phyloP scores from a whole-genome alignment of 768 basidiomycete species.

The Amanita polypyramis region DNA sequence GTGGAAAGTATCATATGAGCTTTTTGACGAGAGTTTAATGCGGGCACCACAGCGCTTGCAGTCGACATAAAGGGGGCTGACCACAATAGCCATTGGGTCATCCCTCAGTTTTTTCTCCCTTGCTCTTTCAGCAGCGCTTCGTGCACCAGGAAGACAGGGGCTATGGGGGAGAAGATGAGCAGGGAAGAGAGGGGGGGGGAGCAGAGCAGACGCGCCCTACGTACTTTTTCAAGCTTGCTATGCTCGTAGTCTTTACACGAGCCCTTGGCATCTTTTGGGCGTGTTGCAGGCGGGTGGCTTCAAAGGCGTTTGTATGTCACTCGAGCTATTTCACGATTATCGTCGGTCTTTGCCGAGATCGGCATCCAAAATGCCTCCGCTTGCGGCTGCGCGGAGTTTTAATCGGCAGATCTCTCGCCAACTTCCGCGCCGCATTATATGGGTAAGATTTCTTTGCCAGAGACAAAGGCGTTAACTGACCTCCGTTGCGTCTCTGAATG shows the following conservation, averaged over 20 bases:
- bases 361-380: constrained; percentile 1
- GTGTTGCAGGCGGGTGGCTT: constrained; percentile 7
- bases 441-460: too few relatives aligned
- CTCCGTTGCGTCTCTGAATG: not conserved
- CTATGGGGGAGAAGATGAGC: not conserved
- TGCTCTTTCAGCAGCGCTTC: constrained; percentile 31
- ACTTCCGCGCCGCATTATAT: too few relatives aligned
- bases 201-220: not conserved
- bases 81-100: constrained; percentile 42
- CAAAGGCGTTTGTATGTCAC: constrained; percentile 6
- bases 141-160: constrained; percentile 5
- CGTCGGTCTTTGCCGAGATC: constrained; percentile 7
- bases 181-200: not conserved
- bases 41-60: constrained; percentile 44
- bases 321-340: constrained; percentile 7
- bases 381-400: constrained; percentile 1
- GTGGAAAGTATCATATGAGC: constrained; percentile 54
- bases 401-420: constrained; percentile 3
- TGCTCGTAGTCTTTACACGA: not conserved
- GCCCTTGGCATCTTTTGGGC: constrained; percentile 6
- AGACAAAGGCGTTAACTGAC: too few relatives aligned
- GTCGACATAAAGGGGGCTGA: constrained; percentile 38
- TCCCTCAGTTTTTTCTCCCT: constrained; percentile 41
- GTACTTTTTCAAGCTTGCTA: not conserved
- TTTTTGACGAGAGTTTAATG: constrained; percentile 62